Evolutionary conservation across 208 protist species (phyloP).

Genomic region (Leishmania major): DNA sequence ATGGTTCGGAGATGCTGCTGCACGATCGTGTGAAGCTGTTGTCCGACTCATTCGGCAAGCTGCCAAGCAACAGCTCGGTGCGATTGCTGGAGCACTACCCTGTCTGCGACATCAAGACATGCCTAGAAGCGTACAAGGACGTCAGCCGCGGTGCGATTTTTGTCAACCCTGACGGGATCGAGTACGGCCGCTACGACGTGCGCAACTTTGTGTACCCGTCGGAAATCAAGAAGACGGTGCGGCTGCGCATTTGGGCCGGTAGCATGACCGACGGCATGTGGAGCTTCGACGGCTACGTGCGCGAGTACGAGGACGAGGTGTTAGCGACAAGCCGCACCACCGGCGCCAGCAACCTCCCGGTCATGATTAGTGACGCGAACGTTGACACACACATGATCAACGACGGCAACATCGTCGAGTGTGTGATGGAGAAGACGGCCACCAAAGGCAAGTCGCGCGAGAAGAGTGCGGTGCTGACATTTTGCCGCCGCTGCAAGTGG

Average conservation of each 20-base stretch:
- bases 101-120: constrained; percentile 58
- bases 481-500: constrained; percentile 75
- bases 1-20: constrained; percentile 60
- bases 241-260: constrained; percentile 73
- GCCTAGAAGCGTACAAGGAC: constrained; percentile 50
- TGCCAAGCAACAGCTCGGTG: constrained; percentile 41
- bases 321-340: constrained; percentile 34
- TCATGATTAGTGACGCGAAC: constrained; percentile 60
- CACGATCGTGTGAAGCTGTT: constrained; percentile 66
- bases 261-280: constrained; percentile 41
- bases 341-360: constrained; percentile 27
- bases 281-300: constrained; percentile 74
- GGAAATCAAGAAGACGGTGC: constrained; percentile 63
- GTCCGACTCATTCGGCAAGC: constrained; percentile 52
- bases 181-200: constrained; percentile 68
- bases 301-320: constrained; percentile 55
- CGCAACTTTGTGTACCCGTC: constrained; percentile 76
- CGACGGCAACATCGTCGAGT: constrained; percentile 89
- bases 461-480: constrained; percentile 45
- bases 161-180: constrained; percentile 80
- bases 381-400: constrained; percentile 72
- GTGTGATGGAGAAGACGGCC: constrained; percentile 43
- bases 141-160: constrained; percentile 71
- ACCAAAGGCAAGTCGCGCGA: constrained; percentile 35
- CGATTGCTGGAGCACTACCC: constrained; percentile 70